Evolutionary conservation across 768 basidiomycete genomes (phyloP), one percentile per base, ranked within the genome.

Genomic region (Termitomyces sp.): DNA sequence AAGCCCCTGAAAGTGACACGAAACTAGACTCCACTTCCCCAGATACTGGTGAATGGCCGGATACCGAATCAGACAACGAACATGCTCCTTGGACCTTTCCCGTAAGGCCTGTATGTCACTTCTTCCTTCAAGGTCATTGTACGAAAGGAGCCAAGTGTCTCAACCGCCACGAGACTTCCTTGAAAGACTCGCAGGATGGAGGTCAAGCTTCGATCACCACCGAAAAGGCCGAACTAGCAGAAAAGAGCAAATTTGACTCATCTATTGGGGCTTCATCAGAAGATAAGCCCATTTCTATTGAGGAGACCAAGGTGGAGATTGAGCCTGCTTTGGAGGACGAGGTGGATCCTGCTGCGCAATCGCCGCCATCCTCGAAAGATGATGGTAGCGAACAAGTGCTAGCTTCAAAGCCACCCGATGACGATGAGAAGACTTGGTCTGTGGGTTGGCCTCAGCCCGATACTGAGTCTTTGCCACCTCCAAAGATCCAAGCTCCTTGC

Each of bases 401-500:
- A 33, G 30, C 8, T 41, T 12, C 40, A 12, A 44, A 32, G n/a
- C 38, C 46, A n/a, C 35, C 30, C 33, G 50, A 60, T 41, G 62
- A 63, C 46, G 61, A 63, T 35, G 64, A 68, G 38, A 52, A 69
- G 23, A 62, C 61, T 8, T 64, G 64, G 64, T 51, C 55, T 23
- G 50, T 18, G 49, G 51, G 63, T 23, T 68, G 66, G 67, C 56
- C 59, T 6, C 55, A 63, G 28, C 64, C 66, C 20, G 50, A 52
- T 28, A 44, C 36, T 35, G 51, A 50, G 10, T n/a, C 57, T 4
- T 53, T 60, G 8, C 41, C 46, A 33, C 60, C 53, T 10, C 8
- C 41, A 1, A 68, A 67, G 55, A 62, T 64, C 4, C 61, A 70
- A 52, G 58, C 66, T 26, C 71, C 71, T 26, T 78, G 76, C 61